phyloP scores from a whole-genome alignment of 495 filamentous ascomycete genomes.

The Penicillium riverlandense region DNA sequence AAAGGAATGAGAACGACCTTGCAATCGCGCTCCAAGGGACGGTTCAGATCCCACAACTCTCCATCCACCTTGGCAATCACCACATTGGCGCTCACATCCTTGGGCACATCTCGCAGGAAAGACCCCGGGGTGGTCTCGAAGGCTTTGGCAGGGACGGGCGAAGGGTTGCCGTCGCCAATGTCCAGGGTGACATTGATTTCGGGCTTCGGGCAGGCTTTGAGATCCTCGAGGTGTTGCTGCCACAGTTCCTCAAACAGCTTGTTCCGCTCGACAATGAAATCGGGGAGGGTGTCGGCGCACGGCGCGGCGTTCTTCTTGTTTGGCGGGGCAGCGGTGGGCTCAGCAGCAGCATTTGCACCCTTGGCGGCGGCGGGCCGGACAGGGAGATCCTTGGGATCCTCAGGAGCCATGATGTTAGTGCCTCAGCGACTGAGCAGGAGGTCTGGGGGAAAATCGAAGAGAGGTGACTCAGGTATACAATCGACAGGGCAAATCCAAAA shows the following conservation, averaged over 20 bases:
- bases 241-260: conserved; percentile 82
- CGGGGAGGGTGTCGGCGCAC: conserved; percentile 49
- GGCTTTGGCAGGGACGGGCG: conserved; percentile 39
- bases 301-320: conserved; percentile 17
- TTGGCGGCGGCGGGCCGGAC: conserved; percentile 30
- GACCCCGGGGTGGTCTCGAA: conserved; percentile 48
- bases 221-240: conserved; percentile 68
- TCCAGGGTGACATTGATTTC: conserved; percentile 45
- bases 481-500: too few relatives aligned
- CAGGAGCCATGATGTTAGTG: conserved; percentile 28
- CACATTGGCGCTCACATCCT: conserved; percentile 42
- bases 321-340: conserved; percentile 24
- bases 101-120: conserved; percentile 46
- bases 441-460: conserved; percentile 6
- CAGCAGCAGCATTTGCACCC: conserved; percentile 10
- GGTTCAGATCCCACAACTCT: conserved; percentile 83
- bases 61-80: conserved; percentile 80
- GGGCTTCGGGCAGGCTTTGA: conserved; percentile 40
- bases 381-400: conserved; percentile 34
- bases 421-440: conserved; percentile 12
- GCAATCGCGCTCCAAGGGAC: conserved; percentile 73
- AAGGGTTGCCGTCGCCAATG: conserved; percentile 38
- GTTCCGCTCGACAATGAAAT: conserved; percentile 78
- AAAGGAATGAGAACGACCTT: conserved; percentile 76
- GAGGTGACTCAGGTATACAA: not conserved